Conservation (phyloP, 129 eudicot genomes). For the Helianthus tuberosus region DNA sequence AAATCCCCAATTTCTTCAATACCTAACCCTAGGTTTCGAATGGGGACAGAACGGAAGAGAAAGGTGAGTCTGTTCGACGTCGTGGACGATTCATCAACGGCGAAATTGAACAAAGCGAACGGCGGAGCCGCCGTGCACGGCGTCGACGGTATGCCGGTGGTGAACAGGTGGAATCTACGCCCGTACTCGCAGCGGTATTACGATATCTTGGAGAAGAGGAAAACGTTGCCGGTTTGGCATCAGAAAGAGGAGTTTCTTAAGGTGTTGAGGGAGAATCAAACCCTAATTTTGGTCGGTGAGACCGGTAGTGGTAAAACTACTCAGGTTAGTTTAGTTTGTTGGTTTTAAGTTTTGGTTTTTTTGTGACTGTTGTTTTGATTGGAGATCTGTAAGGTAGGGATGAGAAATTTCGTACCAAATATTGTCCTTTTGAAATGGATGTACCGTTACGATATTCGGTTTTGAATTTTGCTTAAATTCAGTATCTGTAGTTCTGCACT, state of each 20-base stretch:
- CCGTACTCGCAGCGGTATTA: conserved; percentile 65
- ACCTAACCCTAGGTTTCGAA: not conserved
- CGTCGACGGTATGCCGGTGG: conserved; percentile 15
- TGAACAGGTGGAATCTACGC: conserved; percentile 78
- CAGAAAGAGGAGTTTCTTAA: conserved; percentile 92
- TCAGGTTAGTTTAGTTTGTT: conserved; percentile 53
- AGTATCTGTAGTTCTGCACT: no score
- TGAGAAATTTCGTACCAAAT: no score
- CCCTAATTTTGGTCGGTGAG: conserved; percentile 86
- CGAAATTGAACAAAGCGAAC: conserved; percentile 34
- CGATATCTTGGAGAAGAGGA: conserved; percentile 88
- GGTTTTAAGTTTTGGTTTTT: not conserved
- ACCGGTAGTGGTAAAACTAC: conserved; percentile 99
- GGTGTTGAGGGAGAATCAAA: conserved; percentile 68
- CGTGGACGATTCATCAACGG: not conserved
- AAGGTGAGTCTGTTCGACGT: conserved; percentile 6
- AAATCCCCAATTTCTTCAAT: not conserved
- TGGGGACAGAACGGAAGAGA: not conserved
- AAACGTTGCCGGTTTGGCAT: conserved; percentile 93
- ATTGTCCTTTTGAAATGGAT: no score
- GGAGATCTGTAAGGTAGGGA: not conserved
- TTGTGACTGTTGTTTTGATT: not conserved
- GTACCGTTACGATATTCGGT: no score
- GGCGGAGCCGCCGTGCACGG: conserved; percentile 36
- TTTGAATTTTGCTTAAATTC: no score